Evolutionary conservation across 176 grass and related monocot species (phyloP), one percentile per base, ranked within the genome.

Genomic region (Luzula sylvatica): DNA sequence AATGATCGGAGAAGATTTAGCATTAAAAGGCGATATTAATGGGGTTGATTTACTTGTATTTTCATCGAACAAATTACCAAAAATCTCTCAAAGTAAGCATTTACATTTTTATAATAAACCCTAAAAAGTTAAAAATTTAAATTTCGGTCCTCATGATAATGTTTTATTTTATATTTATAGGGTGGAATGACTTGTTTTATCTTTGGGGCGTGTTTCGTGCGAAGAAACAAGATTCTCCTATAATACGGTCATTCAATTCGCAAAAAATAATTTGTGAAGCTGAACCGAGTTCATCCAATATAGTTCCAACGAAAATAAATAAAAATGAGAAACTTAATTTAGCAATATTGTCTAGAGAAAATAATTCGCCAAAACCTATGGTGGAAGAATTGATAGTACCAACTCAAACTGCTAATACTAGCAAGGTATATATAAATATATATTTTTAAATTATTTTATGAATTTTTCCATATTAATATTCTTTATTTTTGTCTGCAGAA

Each of bases 131-230:
- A 14, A 61, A 24, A 12, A 20, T 43, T 63, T 4, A 23, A 14
- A 59, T 59, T 59, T 5, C 35, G 43, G 30, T 59, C 43, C 15
- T 19, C 13, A 17, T 44, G 26, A 66, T 56, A 30, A 28, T 68
- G 38, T n/a, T 65, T 40, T 29, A 25, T 23, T 7, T 18, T 53
- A 40, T 68, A 51, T 50, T 82, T 83, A 26, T 69, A 99, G 93
- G 85, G 56, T 99, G 93, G 93, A 99, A 99, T 56, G 80, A 61
- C 29, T 76, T 92, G 54, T 80, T 78, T 46, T 99, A 74, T 58
- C 83, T 99, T 62, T 99, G 93, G 93, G 93, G 93, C 3, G 27
- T 92, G 23, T 92, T 98, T 67, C 63, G 68, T 55, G 65, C 65
- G 26, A 61, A 62, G 38, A 87, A 56, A 79, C 60, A 42, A 38